Percentiles rank a stretch among this genome's conserved stretches.
phyloP scores from a whole-genome alignment of 2,329 filamentous ascomycete species.

The Escovopsis sp. region DNA sequence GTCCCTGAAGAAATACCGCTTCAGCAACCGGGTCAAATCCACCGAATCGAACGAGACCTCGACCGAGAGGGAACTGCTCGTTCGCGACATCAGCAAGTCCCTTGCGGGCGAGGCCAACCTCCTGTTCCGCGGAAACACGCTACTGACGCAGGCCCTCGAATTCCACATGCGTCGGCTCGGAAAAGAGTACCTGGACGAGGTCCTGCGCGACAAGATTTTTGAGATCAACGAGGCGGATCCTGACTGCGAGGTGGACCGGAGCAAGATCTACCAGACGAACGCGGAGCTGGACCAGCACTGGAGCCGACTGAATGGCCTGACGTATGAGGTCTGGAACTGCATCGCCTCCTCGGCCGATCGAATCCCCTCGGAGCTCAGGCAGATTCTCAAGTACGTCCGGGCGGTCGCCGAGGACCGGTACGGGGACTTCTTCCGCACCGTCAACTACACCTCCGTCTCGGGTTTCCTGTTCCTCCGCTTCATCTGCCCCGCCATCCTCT shows the following conservation, averaged over 20 bases:
- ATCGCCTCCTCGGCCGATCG: constrained; percentile 62
- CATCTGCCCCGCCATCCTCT: constrained; percentile 91
- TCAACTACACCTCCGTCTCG: constrained; percentile 86
- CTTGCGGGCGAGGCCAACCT: constrained; percentile 82
- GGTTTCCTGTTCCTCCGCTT: constrained; percentile 90
- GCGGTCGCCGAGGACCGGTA: constrained; percentile 91
- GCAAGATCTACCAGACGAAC: constrained; percentile 40
- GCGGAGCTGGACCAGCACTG: constrained; percentile 76
- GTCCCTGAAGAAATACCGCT: constrained; percentile 57
- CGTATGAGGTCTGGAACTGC: constrained; percentile 71
- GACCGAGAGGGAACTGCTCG: constrained; percentile 54
- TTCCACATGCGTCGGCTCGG: constrained; percentile 91
- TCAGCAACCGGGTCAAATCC: constrained; percentile 55
- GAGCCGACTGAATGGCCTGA: constrained; percentile 59
- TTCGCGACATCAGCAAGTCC: constrained; percentile 65
- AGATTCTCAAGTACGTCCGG: constrained; percentile 79
- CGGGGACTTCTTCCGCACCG: constrained; percentile 78
- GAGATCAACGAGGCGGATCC: constrained; percentile 85
- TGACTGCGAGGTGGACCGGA: constrained; percentile 91
- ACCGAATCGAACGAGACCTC: constrained; percentile 47
- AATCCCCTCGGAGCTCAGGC: constrained; percentile 66
- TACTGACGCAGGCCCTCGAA: constrained; percentile 86
- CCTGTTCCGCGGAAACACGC: constrained; percentile 85
- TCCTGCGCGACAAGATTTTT: constrained; percentile 67
- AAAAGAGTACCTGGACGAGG: constrained; percentile 81